These are phyloP conservation scores for Colletotrichum sp. DNA, from an alignment of 2,329 filamentous ascomycete species.

Conservation along the genomic window DNA sequence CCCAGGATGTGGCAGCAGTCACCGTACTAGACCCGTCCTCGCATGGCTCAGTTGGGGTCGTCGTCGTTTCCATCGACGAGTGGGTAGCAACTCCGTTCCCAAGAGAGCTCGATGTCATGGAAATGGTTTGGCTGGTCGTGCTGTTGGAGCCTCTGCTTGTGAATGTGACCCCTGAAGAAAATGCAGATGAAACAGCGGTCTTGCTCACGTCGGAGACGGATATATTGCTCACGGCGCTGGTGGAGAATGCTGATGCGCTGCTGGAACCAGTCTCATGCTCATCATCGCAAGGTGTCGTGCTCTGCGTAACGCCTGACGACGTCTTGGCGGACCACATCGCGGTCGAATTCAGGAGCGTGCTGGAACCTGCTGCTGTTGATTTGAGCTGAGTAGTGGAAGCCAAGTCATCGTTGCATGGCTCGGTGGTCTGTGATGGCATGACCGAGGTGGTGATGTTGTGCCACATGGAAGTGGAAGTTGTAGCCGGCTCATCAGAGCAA, in stretches of 20 bases:
- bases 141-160: not conserved
- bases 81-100: not conserved
- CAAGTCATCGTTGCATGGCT: constrained; percentile 8
- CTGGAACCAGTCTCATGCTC: not conserved
- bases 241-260: not conserved
- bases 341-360: not conserved
- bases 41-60: not conserved
- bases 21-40: not conserved
- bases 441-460: not conserved
- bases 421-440: not conserved
- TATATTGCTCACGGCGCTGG: not conserved
- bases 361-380: not conserved
- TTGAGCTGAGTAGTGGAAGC: not conserved
- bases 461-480: not conserved
- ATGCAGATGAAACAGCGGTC: not conserved
- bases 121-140: not conserved
- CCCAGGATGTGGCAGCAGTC: not conserved
- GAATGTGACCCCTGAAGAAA: not conserved
- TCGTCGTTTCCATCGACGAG: not conserved
- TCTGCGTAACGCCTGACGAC: not conserved
- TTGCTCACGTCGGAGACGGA: not conserved
- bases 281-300: not conserved
- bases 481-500: not conserved
- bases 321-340: not conserved
- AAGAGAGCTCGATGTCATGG: not conserved